These are phyloP conservation scores for Aspergillus biplanus DNA, from an alignment of 495 filamentous ascomycete species.

Conservation along the genomic window DNA sequence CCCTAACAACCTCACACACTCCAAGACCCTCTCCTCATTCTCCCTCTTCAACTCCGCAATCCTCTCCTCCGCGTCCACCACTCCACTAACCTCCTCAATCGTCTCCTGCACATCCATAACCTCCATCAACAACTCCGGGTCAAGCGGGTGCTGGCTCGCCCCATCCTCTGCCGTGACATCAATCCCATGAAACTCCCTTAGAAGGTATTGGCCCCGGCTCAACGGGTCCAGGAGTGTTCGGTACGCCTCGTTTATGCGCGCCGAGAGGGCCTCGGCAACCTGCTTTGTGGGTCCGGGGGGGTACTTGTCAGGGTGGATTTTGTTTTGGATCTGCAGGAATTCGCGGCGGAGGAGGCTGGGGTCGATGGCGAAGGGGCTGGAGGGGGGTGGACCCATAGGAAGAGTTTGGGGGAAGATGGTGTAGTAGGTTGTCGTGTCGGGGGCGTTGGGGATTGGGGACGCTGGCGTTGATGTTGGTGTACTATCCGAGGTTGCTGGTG, in stretches of 20 bases:
- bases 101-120: constrained; percentile 86
- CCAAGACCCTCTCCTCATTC: constrained; percentile 69
- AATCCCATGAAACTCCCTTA: constrained; percentile 66
- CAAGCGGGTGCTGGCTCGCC: constrained; percentile 59
- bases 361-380: constrained; percentile 75
- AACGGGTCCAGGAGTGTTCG: constrained; percentile 78
- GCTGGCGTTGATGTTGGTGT: constrained; percentile 5
- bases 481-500: constrained; percentile 2
- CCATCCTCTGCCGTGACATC: constrained; percentile 78
- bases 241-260: constrained; percentile 88
- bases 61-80: constrained; percentile 63
- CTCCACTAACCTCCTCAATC: constrained; percentile 66
- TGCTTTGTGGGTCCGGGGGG: constrained; percentile 54
- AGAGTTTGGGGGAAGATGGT: constrained; percentile 84
- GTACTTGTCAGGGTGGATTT: constrained; percentile 83
- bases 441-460: constrained; percentile 26
- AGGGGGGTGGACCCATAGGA: constrained; percentile 78
- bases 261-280: constrained; percentile 71
- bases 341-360: constrained; percentile 68
- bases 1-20: constrained; percentile 61
- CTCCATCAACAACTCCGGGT: constrained; percentile 75
- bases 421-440: constrained; percentile 69
- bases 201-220: constrained; percentile 80
- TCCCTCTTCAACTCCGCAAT: constrained; percentile 60
- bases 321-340: constrained; percentile 80